Evolutionary conservation across 2,329 filamentous ascomycete genomes (phyloP).

Genomic region (Ilyonectria robusta): DNA sequence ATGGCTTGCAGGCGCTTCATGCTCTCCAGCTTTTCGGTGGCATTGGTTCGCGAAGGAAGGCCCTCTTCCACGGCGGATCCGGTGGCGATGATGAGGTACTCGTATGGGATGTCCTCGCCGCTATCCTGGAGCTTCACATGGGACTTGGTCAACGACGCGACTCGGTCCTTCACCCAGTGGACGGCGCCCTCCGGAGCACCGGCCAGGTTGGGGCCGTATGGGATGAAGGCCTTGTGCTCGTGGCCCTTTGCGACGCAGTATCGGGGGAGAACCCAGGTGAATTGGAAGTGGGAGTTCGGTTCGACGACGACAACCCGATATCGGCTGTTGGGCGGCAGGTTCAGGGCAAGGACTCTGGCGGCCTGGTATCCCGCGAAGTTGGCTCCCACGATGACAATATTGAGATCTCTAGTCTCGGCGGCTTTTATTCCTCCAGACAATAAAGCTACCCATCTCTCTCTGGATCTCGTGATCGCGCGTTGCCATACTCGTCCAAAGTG

Average conservation of each 20-base stretch:
- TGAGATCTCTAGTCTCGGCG: slow-evolving; percentile 50
- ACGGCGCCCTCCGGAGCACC: slow-evolving; percentile 52
- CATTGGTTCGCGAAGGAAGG: slow-evolving; percentile 64
- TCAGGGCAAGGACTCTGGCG: slow-evolving; percentile 62
- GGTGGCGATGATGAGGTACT: slow-evolving; percentile 71
- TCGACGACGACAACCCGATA: slow-evolving; percentile 71
- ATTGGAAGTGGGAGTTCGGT: slow-evolving; percentile 73
- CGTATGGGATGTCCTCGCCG: slow-evolving; percentile 64
- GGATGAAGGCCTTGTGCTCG: slow-evolving; percentile 73
- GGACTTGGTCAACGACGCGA: slow-evolving; percentile 53
- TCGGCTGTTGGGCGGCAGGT: slow-evolving; percentile 60
- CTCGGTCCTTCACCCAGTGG: slow-evolving; percentile 61
- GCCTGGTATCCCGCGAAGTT: slow-evolving; percentile 70
- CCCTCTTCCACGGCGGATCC: slow-evolving; percentile 61
- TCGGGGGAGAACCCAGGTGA: slow-evolving; percentile 72
- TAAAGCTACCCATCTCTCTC: slow-evolving; percentile 30
- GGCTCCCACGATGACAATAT: slow-evolving; percentile 70
- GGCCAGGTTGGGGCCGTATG: slow-evolving; percentile 63
- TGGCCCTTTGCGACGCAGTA: slow-evolving; percentile 68
- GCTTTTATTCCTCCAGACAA: slow-evolving; percentile 16
- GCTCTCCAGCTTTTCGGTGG: slow-evolving; percentile 58
- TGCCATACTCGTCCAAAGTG: slow-evolving; percentile 40
- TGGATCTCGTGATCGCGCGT: slow-evolving; percentile 33
- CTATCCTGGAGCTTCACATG: slow-evolving; percentile 57
- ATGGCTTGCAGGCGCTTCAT: slow-evolving; percentile 60